These are phyloP conservation scores for Plantago ovata DNA, from an alignment of 257 asterid species.

Conservation along the genomic window DNA sequence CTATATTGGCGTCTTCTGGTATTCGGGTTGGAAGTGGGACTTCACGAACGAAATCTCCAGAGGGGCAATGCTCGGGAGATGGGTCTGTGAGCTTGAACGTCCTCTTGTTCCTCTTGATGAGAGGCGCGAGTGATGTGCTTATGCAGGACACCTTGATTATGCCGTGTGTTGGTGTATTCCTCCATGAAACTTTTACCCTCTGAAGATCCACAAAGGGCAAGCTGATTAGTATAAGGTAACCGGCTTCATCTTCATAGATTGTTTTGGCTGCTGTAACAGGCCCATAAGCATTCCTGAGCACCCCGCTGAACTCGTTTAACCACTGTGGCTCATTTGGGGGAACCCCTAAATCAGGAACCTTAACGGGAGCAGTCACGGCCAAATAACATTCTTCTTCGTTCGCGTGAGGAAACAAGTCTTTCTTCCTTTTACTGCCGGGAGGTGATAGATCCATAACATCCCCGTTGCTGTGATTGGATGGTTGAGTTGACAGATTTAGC, in stretches of 20 bases:
- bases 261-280: constrained; percentile 87
- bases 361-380: constrained; percentile 38
- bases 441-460: constrained; percentile 54
- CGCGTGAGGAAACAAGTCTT: constrained; percentile 51
- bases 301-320: constrained; percentile 71
- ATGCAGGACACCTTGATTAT: constrained; percentile 68
- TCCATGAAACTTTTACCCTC: constrained; percentile 89
- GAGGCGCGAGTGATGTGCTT: constrained; percentile 69
- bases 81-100: constrained; percentile 72
- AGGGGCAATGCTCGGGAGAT: constrained; percentile 84
- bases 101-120: constrained; percentile 70
- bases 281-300: constrained; percentile 59
- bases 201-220: constrained; percentile 86
- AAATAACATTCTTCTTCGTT: constrained; percentile 46
- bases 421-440: constrained; percentile 51
- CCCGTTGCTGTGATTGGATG: constrained; percentile 51
- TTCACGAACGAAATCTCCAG: constrained; percentile 88
- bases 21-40: constrained; percentile 78
- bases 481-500: constrained; percentile 58
- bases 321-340: constrained; percentile 58
- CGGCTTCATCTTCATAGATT: constrained; percentile 72
- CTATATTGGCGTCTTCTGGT: constrained; percentile 86
- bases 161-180: constrained; percentile 72
- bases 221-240: constrained; percentile 64
- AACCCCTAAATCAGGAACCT: constrained; percentile 51